Conservation (phyloP, 2,329 filamentous ascomycete genomes). For the Fusarium drepaniforme region DNA sequence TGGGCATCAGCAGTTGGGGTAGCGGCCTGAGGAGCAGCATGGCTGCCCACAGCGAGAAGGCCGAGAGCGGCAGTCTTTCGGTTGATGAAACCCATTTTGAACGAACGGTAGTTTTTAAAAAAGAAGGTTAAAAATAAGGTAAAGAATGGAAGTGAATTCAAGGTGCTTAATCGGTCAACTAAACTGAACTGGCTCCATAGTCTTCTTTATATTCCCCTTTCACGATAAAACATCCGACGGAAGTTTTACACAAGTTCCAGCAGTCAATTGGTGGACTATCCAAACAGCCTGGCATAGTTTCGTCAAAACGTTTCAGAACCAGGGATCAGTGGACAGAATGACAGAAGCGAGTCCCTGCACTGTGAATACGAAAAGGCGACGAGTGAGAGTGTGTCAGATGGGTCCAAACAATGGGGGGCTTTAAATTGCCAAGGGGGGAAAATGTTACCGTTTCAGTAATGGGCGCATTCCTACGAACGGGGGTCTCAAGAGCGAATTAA, state of each 20-base stretch:
- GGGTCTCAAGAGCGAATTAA: not conserved
- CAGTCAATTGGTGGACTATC: slow-evolving; percentile 26
- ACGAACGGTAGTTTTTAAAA: not conserved
- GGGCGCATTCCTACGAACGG: not conserved
- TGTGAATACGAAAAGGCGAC: not conserved
- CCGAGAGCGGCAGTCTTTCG: slow-evolving; percentile 18
- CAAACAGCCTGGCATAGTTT: slow-evolving; percentile 2
- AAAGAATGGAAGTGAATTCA: slow-evolving; percentile 10
- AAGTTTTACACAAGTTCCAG: not conserved
- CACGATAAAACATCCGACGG: not conserved
- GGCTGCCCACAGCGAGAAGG: slow-evolving; percentile 26
- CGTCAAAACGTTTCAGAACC: slow-evolving; percentile 21
- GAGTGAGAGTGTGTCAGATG: not conserved
- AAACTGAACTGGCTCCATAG: not conserved
- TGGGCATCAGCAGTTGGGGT: slow-evolving; percentile 17
- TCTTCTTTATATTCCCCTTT: slow-evolving; percentile 12
- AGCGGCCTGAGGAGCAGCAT: slow-evolving; percentile 32
- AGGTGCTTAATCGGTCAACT: not conserved
- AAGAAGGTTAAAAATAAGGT: not conserved
- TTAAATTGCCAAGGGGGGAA: slow-evolving; percentile 20
- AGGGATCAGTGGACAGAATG: not conserved
- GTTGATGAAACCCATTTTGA: slow-evolving; percentile 31
- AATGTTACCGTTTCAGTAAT: slow-evolving; percentile 8
- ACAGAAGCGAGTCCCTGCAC: not conserved
- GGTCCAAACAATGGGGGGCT: not conserved